Evolutionary conservation across 139 green algal genomes (phyloP).

Genomic region (Closterium sp.): DNA sequence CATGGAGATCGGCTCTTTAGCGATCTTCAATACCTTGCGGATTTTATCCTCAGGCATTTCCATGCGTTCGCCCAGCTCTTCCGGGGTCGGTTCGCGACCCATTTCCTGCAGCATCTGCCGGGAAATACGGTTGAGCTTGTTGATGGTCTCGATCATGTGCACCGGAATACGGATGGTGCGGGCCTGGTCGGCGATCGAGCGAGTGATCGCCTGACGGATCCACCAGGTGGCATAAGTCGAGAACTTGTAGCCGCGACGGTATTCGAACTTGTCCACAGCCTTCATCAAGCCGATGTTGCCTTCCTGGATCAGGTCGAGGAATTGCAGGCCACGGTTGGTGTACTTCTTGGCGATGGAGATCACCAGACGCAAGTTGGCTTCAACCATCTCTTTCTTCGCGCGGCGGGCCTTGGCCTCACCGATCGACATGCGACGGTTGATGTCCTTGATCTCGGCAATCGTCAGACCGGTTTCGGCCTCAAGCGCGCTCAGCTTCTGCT

Average conservation of each 20-base stretch:
- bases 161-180: constrained; percentile 58
- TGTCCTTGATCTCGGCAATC: too few species aligned
- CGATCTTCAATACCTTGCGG: constrained; percentile 4
- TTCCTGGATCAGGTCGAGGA: constrained; percentile 65
- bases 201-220: constrained; percentile 75
- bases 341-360: constrained; percentile 85
- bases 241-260: constrained; percentile 73
- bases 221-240: constrained; percentile 84
- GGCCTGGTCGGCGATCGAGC: constrained; percentile 68
- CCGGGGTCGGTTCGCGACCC: not conserved
- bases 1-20: not conserved
- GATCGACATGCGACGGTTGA: too few species aligned
- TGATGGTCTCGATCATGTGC: constrained; percentile 30
- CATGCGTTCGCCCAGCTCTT: not conserved
- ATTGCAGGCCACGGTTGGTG: constrained; percentile 61
- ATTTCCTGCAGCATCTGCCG: constrained; percentile 1
- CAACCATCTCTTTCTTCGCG: constrained; percentile 86
- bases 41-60: constrained; percentile 6
- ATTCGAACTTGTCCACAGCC: constrained; percentile 74
- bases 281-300: constrained; percentile 60
- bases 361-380: constrained; percentile 90
- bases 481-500: too few species aligned
- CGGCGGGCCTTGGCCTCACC: constrained; percentile 62
- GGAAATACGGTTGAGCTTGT: constrained; percentile 2
- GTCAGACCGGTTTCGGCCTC: too few species aligned